phyloP scores from a whole-genome alignment of 805 yeast species.

The Barnettozyma sucrosica region DNA sequence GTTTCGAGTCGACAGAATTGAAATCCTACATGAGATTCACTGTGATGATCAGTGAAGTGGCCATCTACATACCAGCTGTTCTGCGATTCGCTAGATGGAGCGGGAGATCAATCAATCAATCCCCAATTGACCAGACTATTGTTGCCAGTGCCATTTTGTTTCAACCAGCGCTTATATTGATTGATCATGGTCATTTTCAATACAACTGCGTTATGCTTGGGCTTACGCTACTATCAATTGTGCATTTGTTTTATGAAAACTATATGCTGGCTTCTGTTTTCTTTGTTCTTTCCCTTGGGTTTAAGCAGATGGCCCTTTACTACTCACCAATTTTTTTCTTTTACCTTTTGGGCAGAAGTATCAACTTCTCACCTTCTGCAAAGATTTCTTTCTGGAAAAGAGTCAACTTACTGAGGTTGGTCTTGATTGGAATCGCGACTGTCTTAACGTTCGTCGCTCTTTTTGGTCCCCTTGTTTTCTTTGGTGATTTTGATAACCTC shows the following conservation, averaged over 20 bases:
- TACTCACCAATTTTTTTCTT: constrained; percentile 87
- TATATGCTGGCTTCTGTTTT: constrained; percentile 64
- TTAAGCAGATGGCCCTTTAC: constrained; percentile 94
- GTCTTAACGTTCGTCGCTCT: constrained; percentile 43
- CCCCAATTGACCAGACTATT: constrained; percentile 70
- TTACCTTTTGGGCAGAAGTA: constrained; percentile 56
- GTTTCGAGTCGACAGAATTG: constrained; percentile 58
- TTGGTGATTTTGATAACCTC: constrained; percentile 35
- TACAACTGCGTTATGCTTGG: constrained; percentile 95
- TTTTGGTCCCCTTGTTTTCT: constrained; percentile 55
- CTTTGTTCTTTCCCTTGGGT: constrained; percentile 72
- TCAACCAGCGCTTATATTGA: constrained; percentile 75
- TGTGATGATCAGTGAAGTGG: constrained; percentile 66
- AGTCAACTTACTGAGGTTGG: constrained; percentile 51
- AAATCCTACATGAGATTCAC: constrained; percentile 84
- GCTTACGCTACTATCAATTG: constrained; percentile 60
- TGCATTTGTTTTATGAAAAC: constrained; percentile 57
- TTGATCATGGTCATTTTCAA: constrained; percentile 98
- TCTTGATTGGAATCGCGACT: constrained; percentile 61
- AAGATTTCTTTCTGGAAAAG: constrained; percentile 27
- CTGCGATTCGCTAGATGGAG: constrained; percentile 64
- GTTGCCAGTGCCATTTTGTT: constrained; percentile 74
- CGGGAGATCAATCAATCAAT: constrained; percentile 51
- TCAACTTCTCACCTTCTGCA: constrained; percentile 17
- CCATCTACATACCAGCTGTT: constrained; percentile 76